Evolutionary conservation across 345 rosid genomes (phyloP).

Genomic region (Boechera divaricarpa): DNA sequence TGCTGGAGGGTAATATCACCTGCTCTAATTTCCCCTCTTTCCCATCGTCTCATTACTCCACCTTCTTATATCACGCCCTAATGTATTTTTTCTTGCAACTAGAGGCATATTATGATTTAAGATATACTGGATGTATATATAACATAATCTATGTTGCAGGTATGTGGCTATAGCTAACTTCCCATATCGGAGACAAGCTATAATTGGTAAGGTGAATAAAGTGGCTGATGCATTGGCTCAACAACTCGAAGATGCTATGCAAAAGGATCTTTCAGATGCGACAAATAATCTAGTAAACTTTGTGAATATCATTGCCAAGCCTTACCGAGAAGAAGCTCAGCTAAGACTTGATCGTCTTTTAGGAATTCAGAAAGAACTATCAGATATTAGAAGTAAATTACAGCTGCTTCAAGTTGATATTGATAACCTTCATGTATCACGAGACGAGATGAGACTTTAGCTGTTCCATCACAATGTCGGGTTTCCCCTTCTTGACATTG

Average conservation of each 20-base stretch:
- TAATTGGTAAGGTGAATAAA: slow-evolving; percentile 68
- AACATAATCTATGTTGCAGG: slow-evolving; percentile 50
- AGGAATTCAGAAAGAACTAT: slow-evolving; percentile 59
- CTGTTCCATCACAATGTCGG: slow-evolving; percentile 25
- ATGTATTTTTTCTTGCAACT: not conserved
- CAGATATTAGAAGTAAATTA: slow-evolving; percentile 54
- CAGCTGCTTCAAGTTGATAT: slow-evolving; percentile 67
- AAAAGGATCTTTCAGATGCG: slow-evolving; percentile 71
- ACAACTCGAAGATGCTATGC: slow-evolving; percentile 91
- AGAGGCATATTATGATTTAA: slow-evolving; percentile 14
- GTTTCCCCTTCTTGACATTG: slow-evolving; percentile 17
- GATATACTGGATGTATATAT: slow-evolving; percentile 8
- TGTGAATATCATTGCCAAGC: slow-evolving; percentile 64
- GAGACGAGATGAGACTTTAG: slow-evolving; percentile 44
- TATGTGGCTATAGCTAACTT: slow-evolving; percentile 76
- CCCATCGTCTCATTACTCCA: slow-evolving; percentile 13
- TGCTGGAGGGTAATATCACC: slow-evolving; percentile 77
- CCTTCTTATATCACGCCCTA: slow-evolving; percentile 14
- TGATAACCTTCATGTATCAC: slow-evolving; percentile 75
- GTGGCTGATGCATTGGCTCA: slow-evolving; percentile 66
- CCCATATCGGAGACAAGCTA: slow-evolving; percentile 67
- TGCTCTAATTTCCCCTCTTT: slow-evolving; percentile 24
- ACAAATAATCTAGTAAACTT: slow-evolving; percentile 57
- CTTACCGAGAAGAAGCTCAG: slow-evolving; percentile 81
- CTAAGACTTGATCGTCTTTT: slow-evolving; percentile 61